Percentiles rank a stretch among this genome's conserved stretches.
phyloP scores from a whole-genome alignment of 345 rosid genomes.

The Arabidopsis arenosa region DNA sequence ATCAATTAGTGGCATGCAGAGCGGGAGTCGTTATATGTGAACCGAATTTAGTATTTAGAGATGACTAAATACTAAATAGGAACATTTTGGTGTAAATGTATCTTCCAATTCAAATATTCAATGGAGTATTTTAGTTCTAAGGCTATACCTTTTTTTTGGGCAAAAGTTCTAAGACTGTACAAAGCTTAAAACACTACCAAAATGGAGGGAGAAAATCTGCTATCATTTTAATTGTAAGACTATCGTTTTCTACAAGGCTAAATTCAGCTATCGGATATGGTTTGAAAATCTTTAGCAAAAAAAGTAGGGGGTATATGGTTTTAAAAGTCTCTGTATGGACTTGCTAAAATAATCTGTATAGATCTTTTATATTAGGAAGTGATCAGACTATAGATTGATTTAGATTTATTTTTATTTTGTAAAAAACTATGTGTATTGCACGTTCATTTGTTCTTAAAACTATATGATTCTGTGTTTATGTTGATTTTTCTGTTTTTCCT shows the following conservation, averaged over 20 bases:
- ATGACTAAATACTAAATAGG: neutral
- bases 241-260: constrained; percentile 11
- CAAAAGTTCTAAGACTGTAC: neutral
- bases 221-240: neutral
- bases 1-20: constrained; percentile 45
- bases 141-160: no score
- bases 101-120: neutral
- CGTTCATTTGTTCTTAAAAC: constrained; percentile 16
- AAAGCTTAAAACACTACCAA: neutral
- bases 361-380: neutral
- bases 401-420: no score
- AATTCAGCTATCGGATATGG: neutral
- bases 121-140: no score
- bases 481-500: neutral
- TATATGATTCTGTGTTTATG: neutral
- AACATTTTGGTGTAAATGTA: constrained; percentile 8
- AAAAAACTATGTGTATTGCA: constrained; percentile 32
- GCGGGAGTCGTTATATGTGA: constrained; percentile 38
- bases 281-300: neutral
- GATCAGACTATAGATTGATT: neutral
- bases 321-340: no score
- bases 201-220: neutral
- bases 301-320: no score
- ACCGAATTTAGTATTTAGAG: neutral
- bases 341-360: neutral